These are phyloP conservation scores for Vanrija sp. DNA, from an alignment of 1,284 basidiomycete species.

Conservation along the genomic window DNA sequence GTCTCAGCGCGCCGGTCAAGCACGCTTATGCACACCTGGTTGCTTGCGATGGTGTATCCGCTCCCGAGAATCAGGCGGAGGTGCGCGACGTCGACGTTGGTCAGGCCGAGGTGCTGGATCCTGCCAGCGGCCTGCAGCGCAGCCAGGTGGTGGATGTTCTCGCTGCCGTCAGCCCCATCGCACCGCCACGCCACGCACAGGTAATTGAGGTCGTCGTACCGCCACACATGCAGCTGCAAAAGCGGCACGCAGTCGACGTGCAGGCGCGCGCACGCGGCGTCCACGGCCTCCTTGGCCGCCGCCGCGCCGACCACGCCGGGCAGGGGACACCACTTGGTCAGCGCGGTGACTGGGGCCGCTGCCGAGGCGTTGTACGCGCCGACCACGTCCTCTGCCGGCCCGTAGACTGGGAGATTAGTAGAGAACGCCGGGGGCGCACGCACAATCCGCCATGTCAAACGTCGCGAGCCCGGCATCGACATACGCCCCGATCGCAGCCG, in stretches of 20 bases:
- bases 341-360: too few species aligned
- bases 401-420: too few species aligned
- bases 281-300: constrained; percentile 2
- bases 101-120: constrained; percentile 10
- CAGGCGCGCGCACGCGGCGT: not conserved
- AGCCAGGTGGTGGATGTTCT: constrained; percentile 7
- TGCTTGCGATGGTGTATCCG: constrained; percentile 15
- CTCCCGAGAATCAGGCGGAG: constrained; percentile 13
- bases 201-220: constrained; percentile 7
- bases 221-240: constrained; percentile 9
- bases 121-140: not conserved
- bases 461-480: not conserved
- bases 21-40: constrained; percentile 21
- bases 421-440: too few species aligned
- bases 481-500: not conserved
- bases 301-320: not conserved
- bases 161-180: not conserved
- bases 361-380: too few species aligned
- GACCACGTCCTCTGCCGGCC: too few species aligned
- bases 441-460: constrained; percentile 17
- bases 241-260: not conserved
- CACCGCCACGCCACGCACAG: not conserved
- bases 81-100: constrained; percentile 21
- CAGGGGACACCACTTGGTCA: constrained; percentile 5
- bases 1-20: constrained; percentile 18